phyloP scores from a whole-genome alignment of 805 yeast genomes.

The Saccharomycopsis schoenii region DNA sequence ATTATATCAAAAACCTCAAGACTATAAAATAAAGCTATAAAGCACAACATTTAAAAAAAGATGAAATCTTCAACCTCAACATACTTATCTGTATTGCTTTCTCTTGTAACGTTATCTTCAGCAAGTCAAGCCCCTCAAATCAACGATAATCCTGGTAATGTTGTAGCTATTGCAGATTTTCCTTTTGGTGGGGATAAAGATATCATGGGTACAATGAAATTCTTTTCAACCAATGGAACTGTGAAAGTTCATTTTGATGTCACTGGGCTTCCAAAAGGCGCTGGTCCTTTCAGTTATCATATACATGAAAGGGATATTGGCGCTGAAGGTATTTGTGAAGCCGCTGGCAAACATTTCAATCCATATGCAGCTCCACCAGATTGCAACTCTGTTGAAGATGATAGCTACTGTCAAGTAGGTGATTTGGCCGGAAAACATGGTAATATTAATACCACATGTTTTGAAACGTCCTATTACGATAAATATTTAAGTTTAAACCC shows the following conservation, averaged over 20 bases:
- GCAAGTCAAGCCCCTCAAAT: slow-evolving; percentile 41
- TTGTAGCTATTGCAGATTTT: slow-evolving; percentile 49
- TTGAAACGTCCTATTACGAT: slow-evolving; percentile 51
- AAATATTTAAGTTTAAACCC: slow-evolving; percentile 55
- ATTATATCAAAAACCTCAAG: background rate
- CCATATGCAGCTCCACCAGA: slow-evolving; percentile 48
- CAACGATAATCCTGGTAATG: slow-evolving; percentile 38
- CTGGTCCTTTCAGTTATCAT: slow-evolving; percentile 63
- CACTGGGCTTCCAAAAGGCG: slow-evolving; percentile 55
- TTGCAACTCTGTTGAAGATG: slow-evolving; percentile 43
- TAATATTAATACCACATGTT: slow-evolving; percentile 57
- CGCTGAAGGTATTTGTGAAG: slow-evolving; percentile 39
- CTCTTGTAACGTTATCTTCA: background rate
- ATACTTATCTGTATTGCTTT: background rate
- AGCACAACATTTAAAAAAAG: background rate
- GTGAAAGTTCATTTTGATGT: slow-evolving; percentile 61
- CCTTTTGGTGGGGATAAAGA: slow-evolving; percentile 34
- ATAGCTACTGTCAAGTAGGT: slow-evolving; percentile 57
- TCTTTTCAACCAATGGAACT: slow-evolving; percentile 47
- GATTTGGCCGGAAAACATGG: slow-evolving; percentile 77
- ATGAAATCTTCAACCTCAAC: background rate
- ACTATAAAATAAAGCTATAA: background rate
- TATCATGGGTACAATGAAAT: slow-evolving; percentile 44
- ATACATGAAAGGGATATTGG: slow-evolving; percentile 52
- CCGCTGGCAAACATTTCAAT: slow-evolving; percentile 50